Evolutionary conservation across 1,139 yeast genomes (phyloP), one percentile per base, ranked within the genome.

Genomic region (Hyphopichia pseudoburtonii): DNA sequence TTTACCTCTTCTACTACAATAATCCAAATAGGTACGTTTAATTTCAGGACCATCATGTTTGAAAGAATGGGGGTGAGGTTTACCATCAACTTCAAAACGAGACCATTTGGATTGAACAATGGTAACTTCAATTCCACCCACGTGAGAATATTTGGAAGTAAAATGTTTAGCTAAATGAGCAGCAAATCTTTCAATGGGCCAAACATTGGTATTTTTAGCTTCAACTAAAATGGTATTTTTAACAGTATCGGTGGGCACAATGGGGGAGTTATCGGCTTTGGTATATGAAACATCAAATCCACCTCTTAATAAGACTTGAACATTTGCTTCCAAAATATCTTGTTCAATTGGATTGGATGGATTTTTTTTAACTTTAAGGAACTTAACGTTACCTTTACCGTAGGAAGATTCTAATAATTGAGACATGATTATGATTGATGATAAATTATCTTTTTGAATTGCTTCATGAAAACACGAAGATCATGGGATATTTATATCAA

Each of bases 241-340:
- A 44, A 88, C 90, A 1, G 96, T 88, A 62, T 89, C 97, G 10
- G 97, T 89, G 39, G 97, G 96, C 33, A 89, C 95, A 54, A 89
- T 81, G n/a, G 86, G 76, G 3, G 86, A 60, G 65, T 89, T 89
- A 63, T 89, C 95, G 28, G 96, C 96, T 45, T 82, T 58, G 37
- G 96, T 89, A 68, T 86, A 89, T 3, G 95, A 80, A 23, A 67
- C 65, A 44, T 85, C 95, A 51, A 89, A 82, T 38, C 73, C 76
- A 43, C 97, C 97, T 50, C 76, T 80, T 43, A 89, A 74, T 41
- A 89, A 71, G 17, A 82, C 82, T 48, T 75, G 73, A 36, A 86
- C 95, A 42, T 88, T 84, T 42, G 95, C 87, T 65, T 89, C 96
- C 59, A 86, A 76, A 33, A 89, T 80, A 40, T 87, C 85, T 61